These are phyloP conservation scores for Hanseniaspora uvarum DNA, from an alignment of 1,139 yeast species.

Conservation along the genomic window DNA sequence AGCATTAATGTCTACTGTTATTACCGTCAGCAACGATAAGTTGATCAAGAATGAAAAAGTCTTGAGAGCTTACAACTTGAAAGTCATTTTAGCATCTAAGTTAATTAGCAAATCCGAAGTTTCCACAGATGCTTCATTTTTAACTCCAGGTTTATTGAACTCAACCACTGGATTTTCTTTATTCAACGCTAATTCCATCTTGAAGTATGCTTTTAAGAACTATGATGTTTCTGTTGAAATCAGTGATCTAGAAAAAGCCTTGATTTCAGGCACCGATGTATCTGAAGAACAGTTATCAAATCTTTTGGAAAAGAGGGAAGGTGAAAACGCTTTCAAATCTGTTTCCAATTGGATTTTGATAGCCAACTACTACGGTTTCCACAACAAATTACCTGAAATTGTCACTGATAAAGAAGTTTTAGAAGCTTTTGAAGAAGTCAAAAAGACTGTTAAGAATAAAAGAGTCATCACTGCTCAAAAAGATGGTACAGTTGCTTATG, in stretches of 20 bases:
- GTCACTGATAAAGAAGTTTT: conserved; percentile 33
- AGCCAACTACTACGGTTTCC: conserved; percentile 32
- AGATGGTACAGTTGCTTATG: conserved; percentile 48
- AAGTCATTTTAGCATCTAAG: conserved; percentile 44
- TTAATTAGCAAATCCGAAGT: conserved; percentile 16
- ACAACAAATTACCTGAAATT: conserved; percentile 24
- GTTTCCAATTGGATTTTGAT: conserved; percentile 32
- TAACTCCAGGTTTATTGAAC: conserved; percentile 20
- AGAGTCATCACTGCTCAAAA: conserved; percentile 22
- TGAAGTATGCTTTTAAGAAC: conserved; percentile 51
- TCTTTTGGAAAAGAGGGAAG: conserved; percentile 21
- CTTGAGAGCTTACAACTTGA: conserved; percentile 45
- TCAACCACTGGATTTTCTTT: conserved; percentile 40
- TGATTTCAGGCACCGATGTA: conserved; percentile 22
- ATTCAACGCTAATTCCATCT: conserved; percentile 73
- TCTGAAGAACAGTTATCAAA: conserved; percentile 30
- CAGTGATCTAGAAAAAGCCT: conserved; percentile 28
- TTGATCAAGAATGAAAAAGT: conserved; percentile 26
- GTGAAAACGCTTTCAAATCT: conserved; percentile 23
- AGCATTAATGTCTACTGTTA: conserved; percentile 3
- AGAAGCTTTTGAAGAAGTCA: conserved; percentile 33
- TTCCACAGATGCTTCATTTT: conserved; percentile 2
- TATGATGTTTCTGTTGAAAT: conserved; percentile 33
- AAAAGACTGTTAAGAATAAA: conserved; percentile 23
- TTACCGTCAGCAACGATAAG: conserved; percentile 14